phyloP scores from a whole-genome alignment of 331 rosid genomes.

The Malus hybrid region DNA sequence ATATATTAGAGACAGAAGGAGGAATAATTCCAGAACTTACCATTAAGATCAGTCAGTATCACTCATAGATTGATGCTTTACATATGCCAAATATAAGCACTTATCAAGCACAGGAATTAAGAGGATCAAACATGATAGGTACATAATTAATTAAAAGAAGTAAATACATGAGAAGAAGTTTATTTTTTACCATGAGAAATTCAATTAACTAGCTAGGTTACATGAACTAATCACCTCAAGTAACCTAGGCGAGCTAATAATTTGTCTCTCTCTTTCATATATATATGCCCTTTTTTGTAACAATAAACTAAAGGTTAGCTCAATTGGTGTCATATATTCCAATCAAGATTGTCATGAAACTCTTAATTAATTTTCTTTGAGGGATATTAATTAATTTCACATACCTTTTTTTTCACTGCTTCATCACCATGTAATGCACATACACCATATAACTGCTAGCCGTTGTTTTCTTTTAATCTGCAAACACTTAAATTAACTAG shows the following conservation, averaged over 20 bases:
- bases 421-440: background rate
- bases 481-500: background rate
- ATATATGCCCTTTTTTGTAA: background rate
- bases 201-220: background rate
- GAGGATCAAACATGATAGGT: background rate
- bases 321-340: background rate
- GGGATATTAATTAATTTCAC: too few species aligned
- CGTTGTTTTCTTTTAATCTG: background rate
- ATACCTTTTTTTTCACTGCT: background rate
- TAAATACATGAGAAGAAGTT: background rate
- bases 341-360: too few species aligned
- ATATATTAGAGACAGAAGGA: background rate
- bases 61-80: background rate
- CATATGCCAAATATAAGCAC: background rate
- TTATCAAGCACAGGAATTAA: background rate
- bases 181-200: background rate
- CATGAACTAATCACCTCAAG: background rate
- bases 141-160: background rate
- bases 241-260: background rate
- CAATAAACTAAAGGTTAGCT: background rate
- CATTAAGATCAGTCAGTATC: conserved; percentile 8
- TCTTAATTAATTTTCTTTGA: too few species aligned
- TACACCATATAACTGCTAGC: background rate
- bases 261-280: background rate
- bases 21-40: conserved; percentile 10